Evolutionary conservation across 2,329 filamentous ascomycete genomes (phyloP).

Genomic region (Biscogniauxia mediterranea): DNA sequence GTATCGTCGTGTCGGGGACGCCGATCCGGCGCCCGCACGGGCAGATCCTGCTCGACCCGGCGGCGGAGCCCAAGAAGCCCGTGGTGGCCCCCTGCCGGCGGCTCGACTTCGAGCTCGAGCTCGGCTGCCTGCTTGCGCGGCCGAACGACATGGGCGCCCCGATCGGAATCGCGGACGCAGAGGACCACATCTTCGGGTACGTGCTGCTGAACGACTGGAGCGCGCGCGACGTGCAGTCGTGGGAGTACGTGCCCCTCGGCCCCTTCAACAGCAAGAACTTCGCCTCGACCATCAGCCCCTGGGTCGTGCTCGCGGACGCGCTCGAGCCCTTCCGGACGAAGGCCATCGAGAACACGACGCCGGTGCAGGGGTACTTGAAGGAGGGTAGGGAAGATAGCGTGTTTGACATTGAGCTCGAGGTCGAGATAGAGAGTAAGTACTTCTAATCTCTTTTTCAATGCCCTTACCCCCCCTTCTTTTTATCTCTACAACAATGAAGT

Average conservation of each 20-base stretch:
- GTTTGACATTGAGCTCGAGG: constrained; percentile 68
- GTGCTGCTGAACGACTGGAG: constrained; percentile 89
- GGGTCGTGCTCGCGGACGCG: constrained; percentile 76
- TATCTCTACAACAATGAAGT: too few species aligned
- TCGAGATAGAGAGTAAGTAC: constrained; percentile 58
- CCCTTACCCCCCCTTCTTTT: too few species aligned
- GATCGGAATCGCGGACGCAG: constrained; percentile 62
- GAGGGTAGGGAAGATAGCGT: constrained; percentile 58
- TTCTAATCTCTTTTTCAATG: too few species aligned
- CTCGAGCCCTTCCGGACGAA: constrained; percentile 55
- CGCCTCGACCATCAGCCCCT: constrained; percentile 72
- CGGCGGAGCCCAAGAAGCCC: constrained; percentile 60
- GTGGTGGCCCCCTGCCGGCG: constrained; percentile 61
- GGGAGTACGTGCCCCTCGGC: constrained; percentile 81
- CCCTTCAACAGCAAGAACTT: constrained; percentile 87
- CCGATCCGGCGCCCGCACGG: constrained; percentile 71
- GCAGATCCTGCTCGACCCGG: constrained; percentile 67
- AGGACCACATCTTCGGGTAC: constrained; percentile 72
- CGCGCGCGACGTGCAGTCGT: constrained; percentile 76
- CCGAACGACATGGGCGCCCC: constrained; percentile 63
- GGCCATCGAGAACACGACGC: constrained; percentile 33
- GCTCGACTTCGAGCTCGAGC: constrained; percentile 77
- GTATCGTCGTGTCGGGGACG: constrained; percentile 72
- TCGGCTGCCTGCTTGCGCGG: constrained; percentile 71
- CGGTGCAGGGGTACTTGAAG: constrained; percentile 48